A percentile compares a stretch with the other conserved stretches of the same genome.
Conservation (phyloP, 306 rosid species). For the Abrus pulchellus region DNA sequence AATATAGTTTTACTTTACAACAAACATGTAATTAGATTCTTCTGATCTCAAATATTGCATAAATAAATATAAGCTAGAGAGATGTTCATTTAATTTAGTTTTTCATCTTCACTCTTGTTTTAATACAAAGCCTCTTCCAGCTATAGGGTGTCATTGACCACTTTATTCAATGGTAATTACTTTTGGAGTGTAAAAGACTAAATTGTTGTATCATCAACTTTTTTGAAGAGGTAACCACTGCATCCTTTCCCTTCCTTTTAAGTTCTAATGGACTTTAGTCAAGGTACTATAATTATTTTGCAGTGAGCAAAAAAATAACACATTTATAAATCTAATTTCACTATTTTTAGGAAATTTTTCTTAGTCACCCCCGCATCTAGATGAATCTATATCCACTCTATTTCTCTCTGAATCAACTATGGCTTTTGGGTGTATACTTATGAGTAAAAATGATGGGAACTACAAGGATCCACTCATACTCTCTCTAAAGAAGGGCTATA, state of each 20-base stretch:
- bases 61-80: conserved; percentile 4
- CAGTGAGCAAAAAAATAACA: conserved; percentile 39
- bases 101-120: conserved; percentile 29
- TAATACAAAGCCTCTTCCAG: conserved; percentile 89
- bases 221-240: conserved; percentile 86
- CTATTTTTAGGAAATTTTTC: conserved; percentile 75
- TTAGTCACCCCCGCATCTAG: conserved; percentile 99
- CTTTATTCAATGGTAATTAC: conserved; percentile 86
- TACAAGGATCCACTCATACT: conserved; percentile 95
- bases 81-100: conserved; percentile 22
- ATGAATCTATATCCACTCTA: conserved; percentile 91
- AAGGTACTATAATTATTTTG: conserved; percentile 35
- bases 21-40: conserved; percentile 26
- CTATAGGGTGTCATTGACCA: conserved; percentile 84
- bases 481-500: conserved; percentile 87
- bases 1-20: conserved; percentile 25
- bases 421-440: conserved; percentile 92
- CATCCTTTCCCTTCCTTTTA: conserved; percentile 47
- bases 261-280: conserved; percentile 43
- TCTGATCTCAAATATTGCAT: conserved; percentile 4
- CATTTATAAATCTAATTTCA: conserved; percentile 26
- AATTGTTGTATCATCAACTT: conserved; percentile 93
- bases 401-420: conserved; percentile 89
- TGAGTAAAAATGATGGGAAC: conserved; percentile 89
- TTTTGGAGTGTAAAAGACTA: conserved; percentile 96